These are phyloP conservation scores for Pythium coloratum DNA, from an alignment of 352 stramenopile genomes.

Conservation along the genomic window DNA sequence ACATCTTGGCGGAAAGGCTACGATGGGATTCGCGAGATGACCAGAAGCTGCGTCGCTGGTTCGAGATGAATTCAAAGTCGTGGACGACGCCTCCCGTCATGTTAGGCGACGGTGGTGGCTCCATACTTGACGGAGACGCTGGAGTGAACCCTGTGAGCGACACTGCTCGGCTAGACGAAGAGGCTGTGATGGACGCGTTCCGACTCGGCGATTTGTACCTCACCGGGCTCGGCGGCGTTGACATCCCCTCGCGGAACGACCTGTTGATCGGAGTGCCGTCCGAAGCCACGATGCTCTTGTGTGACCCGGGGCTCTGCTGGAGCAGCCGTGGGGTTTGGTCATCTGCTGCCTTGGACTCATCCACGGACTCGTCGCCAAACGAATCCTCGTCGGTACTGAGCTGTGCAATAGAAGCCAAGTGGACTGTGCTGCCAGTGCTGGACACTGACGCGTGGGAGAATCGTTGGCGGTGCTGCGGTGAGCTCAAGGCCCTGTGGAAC, in stretches of 20 bases:
- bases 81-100: slow-evolving; percentile 22
- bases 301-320: background rate
- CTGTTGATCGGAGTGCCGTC: background rate
- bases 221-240: background rate
- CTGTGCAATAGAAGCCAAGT: slow-evolving; percentile 17
- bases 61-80: slow-evolving; percentile 28
- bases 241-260: too few relatives aligned
- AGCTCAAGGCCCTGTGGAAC: slow-evolving; percentile 30
- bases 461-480: slow-evolving; percentile 4
- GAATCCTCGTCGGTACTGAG: slow-evolving; percentile 10
- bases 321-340: background rate
- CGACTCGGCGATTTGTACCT: background rate
- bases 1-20: slow-evolving; percentile 25
- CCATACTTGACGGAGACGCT: background rate
- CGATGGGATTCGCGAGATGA: slow-evolving; percentile 21
- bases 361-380: background rate
- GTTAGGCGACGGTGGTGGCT: background rate
- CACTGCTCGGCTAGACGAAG: background rate
- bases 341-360: background rate
- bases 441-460: slow-evolving; percentile 17
- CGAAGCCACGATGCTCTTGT: background rate
- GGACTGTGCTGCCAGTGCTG: slow-evolving; percentile 8
- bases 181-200: background rate
- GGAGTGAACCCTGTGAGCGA: background rate
- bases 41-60: slow-evolving; percentile 20